Evolutionary conservation across 768 basidiomycete genomes (phyloP), one percentile per base, ranked within the genome.

Genomic region (Phanerochaete sordida): DNA sequence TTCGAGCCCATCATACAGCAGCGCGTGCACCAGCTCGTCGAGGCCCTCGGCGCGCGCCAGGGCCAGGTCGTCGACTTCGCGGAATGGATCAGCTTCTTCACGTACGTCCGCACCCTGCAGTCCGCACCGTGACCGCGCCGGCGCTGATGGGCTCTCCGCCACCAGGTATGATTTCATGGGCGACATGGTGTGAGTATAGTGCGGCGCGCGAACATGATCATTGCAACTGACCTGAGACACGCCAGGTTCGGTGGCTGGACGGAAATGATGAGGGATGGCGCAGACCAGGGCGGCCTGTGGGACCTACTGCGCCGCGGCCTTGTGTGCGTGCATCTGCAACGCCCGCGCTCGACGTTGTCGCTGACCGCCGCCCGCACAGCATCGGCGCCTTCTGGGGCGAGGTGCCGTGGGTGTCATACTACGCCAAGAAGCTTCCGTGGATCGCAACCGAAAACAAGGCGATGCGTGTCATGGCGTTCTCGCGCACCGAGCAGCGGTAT

Each of bases 291-390:
- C 44, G 74, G 76, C 37, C 69, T 79, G 7, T 79, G 75, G 80
- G 72, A 75, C 27, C 65, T 82, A 27, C 62, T 83, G 6, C 76
- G 79, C 63, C 73, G 71, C 21, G 76, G 77, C 21, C 70, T 82
- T 61, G 72, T 69, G 83, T 83, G 66, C 65, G 76, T 63, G 15
- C 24, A 24, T 43, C 39, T 43, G 39, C n/a, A n/a, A n/a, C n/a
- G n/a, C n/a, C n/a, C n/a, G n/a, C n/a, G n/a, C n/a, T n/a, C n/a
- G n/a, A n/a, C n/a, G n/a, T n/a, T n/a, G n/a, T 2, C 24, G 21
- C 19, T 33, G 15, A n/a, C 31, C 47, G 23, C 45, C 37, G 2
- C 7, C 16, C 28, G 19, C 23, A 50, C 26, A 30, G 31, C 31
- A 44, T 51, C 24, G 9, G 48, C 3, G 51, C 33, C 3, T 24